Base-by-base conservation (phyloP, 345 rosid species). In the Orychophragmus violaceus region DNA sequence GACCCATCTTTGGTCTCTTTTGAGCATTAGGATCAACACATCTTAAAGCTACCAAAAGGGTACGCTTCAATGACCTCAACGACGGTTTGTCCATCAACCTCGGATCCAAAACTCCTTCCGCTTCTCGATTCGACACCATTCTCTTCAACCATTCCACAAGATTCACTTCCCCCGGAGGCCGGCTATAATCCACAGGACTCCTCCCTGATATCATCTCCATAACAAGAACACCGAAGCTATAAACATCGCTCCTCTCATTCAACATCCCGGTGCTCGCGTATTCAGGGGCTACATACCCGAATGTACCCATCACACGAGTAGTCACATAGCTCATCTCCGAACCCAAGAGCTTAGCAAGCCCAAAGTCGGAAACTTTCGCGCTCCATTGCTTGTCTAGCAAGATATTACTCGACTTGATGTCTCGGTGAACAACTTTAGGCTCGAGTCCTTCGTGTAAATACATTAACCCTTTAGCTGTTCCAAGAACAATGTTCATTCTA, bases 241-340 rank as follows among this genome's bases (percentile, higher is more conserved):
- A 93, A 1, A 80, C 93, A 76, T 93, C 97, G 44, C 98, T 93
- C 72, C 88, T 87, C 79, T 93, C 98, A 46, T 89, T 93, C 81
- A 93, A 78, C 98, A 93, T 93, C 44, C 98, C 98, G 0, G 98
- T 93, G 76, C 98, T 87, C 6, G 98, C 98, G 67, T 93, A 93
- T 58, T 93, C 98, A 16, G 98, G 98, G 50, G 98, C 98, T 58
- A 93, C 98, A 63, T 89, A 93, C 35, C 98, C 98, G 44, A 91
- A 91, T 33, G 97, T 88, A 64, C 97, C 97, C 97, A 91, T 91
- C 48, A 91, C 97, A 9, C 97, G 97, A 60, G 97, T 91, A 6
- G 95, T 88, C 74, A 91, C 96, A 25, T 86, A 88, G 57, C 93
- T 91, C 76, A 76, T 74, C 75, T 91, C 97, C 0, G 97, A 86